Conservation (phyloP, 139 green algal species). For the Closterium sp. region DNA sequence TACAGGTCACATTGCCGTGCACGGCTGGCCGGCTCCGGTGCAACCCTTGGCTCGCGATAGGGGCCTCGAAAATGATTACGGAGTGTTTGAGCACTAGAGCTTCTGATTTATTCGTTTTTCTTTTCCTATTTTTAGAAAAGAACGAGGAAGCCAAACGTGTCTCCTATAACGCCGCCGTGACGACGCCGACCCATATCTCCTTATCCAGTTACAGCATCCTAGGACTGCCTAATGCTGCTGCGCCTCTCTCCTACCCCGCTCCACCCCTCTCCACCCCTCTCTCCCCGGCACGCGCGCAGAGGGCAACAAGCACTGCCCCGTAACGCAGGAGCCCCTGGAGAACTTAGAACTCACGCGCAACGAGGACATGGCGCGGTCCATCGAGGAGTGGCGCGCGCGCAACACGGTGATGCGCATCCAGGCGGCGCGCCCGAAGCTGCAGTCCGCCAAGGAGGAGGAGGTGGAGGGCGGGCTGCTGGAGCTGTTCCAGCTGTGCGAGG, state of each 20-base stretch:
- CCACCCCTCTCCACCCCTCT: not conserved
- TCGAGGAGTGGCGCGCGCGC: slow-evolving; percentile 34
- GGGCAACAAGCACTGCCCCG: slow-evolving; percentile 14
- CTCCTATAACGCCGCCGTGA: too few species aligned
- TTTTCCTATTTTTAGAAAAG: too few species aligned
- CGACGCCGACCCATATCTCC: too few species aligned
- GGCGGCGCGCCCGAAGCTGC: slow-evolving; percentile 22
- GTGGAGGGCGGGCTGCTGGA: slow-evolving; percentile 28
- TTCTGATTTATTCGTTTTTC: too few species aligned
- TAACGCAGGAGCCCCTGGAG: slow-evolving; percentile 11
- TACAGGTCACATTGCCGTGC: not conserved
- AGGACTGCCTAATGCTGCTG: not conserved
- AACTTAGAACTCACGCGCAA: slow-evolving; percentile 1
- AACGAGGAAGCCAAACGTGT: too few species aligned
- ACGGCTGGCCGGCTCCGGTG: not conserved
- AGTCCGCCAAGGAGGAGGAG: slow-evolving; percentile 21
- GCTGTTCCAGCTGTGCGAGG: slow-evolving; percentile 39
- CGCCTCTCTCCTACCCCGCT: not conserved
- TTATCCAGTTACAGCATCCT: not conserved
- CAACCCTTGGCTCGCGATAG: not conserved
- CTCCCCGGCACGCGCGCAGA: not conserved
- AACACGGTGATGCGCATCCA: slow-evolving; percentile 36
- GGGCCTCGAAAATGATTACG: not conserved
- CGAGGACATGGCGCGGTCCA: slow-evolving; percentile 1
- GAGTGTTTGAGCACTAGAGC: not conserved